Conservation (phyloP, 2,329 filamentous ascomycete genomes). For the Lecanicillium sp. region DNA sequence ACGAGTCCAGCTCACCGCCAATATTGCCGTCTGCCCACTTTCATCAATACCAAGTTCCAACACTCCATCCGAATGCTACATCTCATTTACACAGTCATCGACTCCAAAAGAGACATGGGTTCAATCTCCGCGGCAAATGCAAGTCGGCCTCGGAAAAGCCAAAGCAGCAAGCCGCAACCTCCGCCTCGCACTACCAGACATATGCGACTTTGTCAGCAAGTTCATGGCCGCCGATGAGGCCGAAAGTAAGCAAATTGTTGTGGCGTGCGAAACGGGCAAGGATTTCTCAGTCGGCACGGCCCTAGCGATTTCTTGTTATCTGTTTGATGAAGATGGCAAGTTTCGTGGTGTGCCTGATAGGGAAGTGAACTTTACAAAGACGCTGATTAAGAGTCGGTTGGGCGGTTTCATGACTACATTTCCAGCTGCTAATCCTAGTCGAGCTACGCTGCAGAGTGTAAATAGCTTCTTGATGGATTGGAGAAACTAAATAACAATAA, state of each 20-base stretch:
- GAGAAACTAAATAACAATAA: constrained; percentile 18
- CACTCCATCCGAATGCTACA: constrained; percentile 23
- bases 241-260: constrained; percentile 29
- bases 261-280: constrained; percentile 69
- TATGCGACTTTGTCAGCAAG: constrained; percentile 46
- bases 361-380: constrained; percentile 53
- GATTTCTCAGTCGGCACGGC: constrained; percentile 74
- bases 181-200: constrained; percentile 57
- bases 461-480: constrained; percentile 79
- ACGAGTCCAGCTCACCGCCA: constrained; percentile 23
- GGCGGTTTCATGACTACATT: constrained; percentile 75
- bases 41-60: constrained; percentile 14
- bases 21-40: constrained; percentile 28
- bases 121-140: constrained; percentile 29
- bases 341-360: constrained; percentile 16
- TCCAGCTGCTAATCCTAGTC: constrained; percentile 73
- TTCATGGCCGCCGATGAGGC: constrained; percentile 21
- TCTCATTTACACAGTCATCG: constrained; percentile 33
- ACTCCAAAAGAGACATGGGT: constrained; percentile 36
- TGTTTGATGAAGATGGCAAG: constrained; percentile 57
- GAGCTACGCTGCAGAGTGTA: constrained; percentile 81
- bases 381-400: constrained; percentile 65
- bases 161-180: constrained; percentile 80
- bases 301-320: constrained; percentile 67
- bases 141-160: constrained; percentile 58